Percentiles rank a stretch among this genome's conserved stretches.
Conservation (phyloP, 2,329 filamentous ascomycete species). For the Paracorniculantispora psalliotae region DNA sequence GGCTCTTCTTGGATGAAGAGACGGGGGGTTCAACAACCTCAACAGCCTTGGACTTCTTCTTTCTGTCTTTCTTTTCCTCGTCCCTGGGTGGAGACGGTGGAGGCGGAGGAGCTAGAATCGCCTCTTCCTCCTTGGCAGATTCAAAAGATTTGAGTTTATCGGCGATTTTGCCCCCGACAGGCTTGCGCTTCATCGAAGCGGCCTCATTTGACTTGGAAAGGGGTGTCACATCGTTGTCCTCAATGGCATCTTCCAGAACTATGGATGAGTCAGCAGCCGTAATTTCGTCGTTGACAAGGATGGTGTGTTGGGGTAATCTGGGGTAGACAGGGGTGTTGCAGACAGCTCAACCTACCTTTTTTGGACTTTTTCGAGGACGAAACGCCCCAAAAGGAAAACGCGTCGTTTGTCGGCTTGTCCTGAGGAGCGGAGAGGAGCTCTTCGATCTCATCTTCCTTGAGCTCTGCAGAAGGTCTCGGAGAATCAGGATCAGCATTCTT, state of each 20-base stretch:
- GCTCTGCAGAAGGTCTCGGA: constrained; percentile 23
- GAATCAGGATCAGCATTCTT: constrained; percentile 17
- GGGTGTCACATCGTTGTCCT: constrained; percentile 36
- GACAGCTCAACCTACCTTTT: constrained; percentile 32
- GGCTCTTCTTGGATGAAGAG: constrained; percentile 29
- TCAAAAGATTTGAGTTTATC: constrained; percentile 56
- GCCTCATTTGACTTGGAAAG: constrained; percentile 31
- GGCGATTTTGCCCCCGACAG: constrained; percentile 47
- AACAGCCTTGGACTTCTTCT: constrained; percentile 31
- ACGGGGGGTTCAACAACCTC: constrained; percentile 23
- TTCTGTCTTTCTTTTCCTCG: constrained; percentile 36
- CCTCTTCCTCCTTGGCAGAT: constrained; percentile 34
- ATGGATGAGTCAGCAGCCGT: constrained; percentile 45
- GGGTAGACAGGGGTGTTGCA: constrained; percentile 17
- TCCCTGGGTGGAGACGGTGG: constrained; percentile 28
- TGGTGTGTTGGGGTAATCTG: constrained; percentile 19
- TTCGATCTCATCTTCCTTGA: constrained; percentile 39
- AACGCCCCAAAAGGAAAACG: constrained; percentile 55
- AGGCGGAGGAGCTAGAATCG: constrained; percentile 33
- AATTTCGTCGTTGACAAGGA: constrained; percentile 33
- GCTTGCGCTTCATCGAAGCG: constrained; percentile 45
- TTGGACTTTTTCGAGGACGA: constrained; percentile 40
- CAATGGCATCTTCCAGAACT: constrained; percentile 40
- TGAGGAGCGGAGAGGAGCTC: constrained; percentile 32
- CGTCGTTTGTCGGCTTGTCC: constrained; percentile 31